Evolutionary conservation across 306 rosid genomes (phyloP).

Genomic region (Carpinus fangiana): DNA sequence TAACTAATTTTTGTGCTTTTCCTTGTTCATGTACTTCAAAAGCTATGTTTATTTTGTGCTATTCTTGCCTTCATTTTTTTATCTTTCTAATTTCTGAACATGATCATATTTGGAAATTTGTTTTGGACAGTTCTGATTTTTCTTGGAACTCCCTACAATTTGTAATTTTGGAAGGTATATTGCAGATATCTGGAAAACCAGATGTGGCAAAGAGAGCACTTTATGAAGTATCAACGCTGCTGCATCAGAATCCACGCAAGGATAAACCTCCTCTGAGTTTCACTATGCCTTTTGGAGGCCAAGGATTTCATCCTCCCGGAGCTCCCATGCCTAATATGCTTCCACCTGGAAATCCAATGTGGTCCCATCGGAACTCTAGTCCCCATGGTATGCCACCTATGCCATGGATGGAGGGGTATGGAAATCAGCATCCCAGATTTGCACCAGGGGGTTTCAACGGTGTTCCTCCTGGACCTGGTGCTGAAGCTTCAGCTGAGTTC

Average conservation of each 20-base stretch:
- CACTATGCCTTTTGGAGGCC: constrained; percentile 28
- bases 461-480: constrained; percentile 23
- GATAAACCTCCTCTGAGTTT: constrained; percentile 26
- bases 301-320: constrained; percentile 30
- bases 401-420: constrained; percentile 28
- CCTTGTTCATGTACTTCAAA: background rate
- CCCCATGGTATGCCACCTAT: constrained; percentile 16
- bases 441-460: constrained; percentile 16
- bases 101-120: constrained; percentile 7
- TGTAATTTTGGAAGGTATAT: constrained; percentile 21
- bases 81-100: background rate
- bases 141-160: constrained; percentile 3
- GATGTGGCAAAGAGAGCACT: constrained; percentile 36
- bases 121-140: background rate
- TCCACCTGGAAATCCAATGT: constrained; percentile 28
- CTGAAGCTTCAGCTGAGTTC: constrained; percentile 36
- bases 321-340: constrained; percentile 18
- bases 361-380: constrained; percentile 22
- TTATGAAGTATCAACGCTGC: constrained; percentile 33
- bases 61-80: background rate
- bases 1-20: background rate
- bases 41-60: background rate
- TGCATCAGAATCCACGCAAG: constrained; percentile 44
- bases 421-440: constrained; percentile 19
- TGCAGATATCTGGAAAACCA: constrained; percentile 42